These are phyloP conservation scores for Setaria italica DNA, from an alignment of 202 grass and related monocot species.

Conservation along the genomic window DNA sequence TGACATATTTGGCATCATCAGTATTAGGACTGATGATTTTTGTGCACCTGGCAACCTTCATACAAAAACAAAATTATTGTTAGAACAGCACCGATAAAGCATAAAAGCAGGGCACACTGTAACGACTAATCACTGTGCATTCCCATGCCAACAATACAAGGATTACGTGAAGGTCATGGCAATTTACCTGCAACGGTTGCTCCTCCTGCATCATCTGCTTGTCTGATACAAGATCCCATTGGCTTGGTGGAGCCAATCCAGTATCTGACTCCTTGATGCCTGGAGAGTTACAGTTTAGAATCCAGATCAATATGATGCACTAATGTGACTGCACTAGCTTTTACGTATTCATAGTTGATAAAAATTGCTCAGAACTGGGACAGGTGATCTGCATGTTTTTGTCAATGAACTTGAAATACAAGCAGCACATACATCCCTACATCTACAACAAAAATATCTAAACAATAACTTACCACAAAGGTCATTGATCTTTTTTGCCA, in stretches of 20 bases:
- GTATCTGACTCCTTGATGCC: constrained; percentile 97
- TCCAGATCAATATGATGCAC: background rate
- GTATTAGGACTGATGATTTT: constrained; percentile 93
- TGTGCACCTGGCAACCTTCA: constrained; percentile 86
- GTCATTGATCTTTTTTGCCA: constrained; percentile 88
- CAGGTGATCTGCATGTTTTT: background rate
- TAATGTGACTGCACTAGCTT: background rate
- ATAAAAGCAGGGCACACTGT: background rate
- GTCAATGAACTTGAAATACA: background rate
- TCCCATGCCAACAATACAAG: background rate
- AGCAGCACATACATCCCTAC: constrained; percentile 10
- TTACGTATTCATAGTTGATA: background rate
- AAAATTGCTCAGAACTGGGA: background rate
- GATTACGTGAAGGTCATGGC: background rate
- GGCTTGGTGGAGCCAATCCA: constrained; percentile 87
- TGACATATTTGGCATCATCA: constrained; percentile 91
- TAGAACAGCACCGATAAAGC: background rate
- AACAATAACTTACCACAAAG: constrained; percentile 61
- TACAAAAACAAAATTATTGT: background rate
- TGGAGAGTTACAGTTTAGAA: background rate
- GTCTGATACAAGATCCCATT: constrained; percentile 95
- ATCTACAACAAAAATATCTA: background rate
- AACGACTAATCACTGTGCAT: background rate
- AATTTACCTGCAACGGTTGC: constrained; percentile 45
- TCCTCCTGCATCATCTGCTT: constrained; percentile 99